phyloP scores from a whole-genome alignment of 257 asterid genomes.

The Nicotiana tabacum region DNA sequence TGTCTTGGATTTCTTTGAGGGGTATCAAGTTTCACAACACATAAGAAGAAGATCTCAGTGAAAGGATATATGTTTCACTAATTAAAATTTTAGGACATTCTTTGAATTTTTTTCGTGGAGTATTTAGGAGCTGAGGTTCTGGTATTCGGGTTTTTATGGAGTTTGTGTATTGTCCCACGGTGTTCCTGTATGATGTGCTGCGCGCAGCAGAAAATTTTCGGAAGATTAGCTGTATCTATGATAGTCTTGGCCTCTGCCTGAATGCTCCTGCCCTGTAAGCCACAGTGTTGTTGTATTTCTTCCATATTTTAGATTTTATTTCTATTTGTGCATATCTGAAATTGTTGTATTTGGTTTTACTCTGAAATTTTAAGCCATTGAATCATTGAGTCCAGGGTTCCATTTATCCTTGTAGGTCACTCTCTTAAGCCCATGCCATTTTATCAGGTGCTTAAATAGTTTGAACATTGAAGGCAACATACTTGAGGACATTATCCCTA shows the following conservation, averaged over 20 bases:
- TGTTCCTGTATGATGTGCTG: slow-evolving; percentile 13
- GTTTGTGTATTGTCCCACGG: slow-evolving; percentile 14
- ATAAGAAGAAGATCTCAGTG: slow-evolving; percentile 62
- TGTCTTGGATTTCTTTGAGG: slow-evolving; percentile 84
- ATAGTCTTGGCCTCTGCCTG: slow-evolving; percentile 45
- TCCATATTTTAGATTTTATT: slow-evolving; percentile 36
- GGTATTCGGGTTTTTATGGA: slow-evolving; percentile 17
- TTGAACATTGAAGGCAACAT: background rate
- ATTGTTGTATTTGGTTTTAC: slow-evolving; percentile 40
- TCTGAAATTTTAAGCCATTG: background rate
- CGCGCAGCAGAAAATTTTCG: slow-evolving; percentile 19
- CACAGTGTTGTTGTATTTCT: slow-evolving; percentile 44
- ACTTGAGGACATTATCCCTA: background rate
- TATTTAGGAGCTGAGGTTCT: slow-evolving; percentile 42
- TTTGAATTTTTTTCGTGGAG: slow-evolving; percentile 60
- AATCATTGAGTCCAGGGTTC: background rate
- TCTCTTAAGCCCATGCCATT: background rate
- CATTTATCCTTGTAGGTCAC: background rate
- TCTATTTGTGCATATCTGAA: slow-evolving; percentile 48
- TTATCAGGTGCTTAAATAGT: slow-evolving; percentile 6
- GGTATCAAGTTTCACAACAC: slow-evolving; percentile 64
- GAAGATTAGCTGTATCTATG: slow-evolving; percentile 22
- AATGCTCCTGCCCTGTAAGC: slow-evolving; percentile 63
- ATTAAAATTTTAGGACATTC: slow-evolving; percentile 55
- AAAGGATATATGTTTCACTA: slow-evolving; percentile 21